Evolutionary conservation across 495 filamentous ascomycete genomes (phyloP).

Genomic region (Aspergillus haitiensis): DNA sequence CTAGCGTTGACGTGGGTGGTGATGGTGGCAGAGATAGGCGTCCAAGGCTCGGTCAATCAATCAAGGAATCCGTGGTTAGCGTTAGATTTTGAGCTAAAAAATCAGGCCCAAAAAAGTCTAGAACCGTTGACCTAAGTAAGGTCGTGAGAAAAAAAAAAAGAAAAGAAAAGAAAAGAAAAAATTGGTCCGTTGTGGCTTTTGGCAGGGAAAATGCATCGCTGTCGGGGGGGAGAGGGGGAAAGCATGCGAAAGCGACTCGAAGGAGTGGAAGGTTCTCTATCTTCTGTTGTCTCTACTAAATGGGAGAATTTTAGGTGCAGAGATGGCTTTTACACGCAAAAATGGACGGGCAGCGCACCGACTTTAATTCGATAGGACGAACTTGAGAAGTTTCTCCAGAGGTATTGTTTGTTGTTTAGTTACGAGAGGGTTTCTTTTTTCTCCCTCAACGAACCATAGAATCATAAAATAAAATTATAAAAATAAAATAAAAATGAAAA

Average conservation of each 20-base stretch:
- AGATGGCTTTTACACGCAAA: not conserved
- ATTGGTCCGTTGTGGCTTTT: not conserved
- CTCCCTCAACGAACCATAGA: not conserved
- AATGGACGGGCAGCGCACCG: too few relatives aligned
- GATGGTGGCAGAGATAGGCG: conserved; percentile 1
- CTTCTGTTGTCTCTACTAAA: not conserved
- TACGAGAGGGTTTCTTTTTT: too few relatives aligned
- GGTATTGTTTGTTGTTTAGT: too few relatives aligned
- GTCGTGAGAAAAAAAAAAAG: not conserved
- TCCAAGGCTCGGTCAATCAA: not conserved
- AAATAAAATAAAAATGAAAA: not conserved
- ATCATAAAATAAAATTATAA: not conserved
- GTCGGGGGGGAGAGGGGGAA: not conserved
- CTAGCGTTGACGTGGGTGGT: not conserved
- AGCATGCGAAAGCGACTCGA: not conserved
- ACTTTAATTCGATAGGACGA: too few relatives aligned
- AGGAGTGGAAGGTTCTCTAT: not conserved
- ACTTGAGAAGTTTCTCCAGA: too few relatives aligned
- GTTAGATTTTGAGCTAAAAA: not conserved
- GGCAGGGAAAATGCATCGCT: not conserved
- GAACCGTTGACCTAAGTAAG: too few relatives aligned
- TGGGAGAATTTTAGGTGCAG: not conserved
- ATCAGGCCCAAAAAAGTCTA: not conserved
- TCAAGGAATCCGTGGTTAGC: too few relatives aligned
- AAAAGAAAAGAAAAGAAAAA: not conserved